phyloP scores from a whole-genome alignment of 2,329 filamentous ascomycete species.

The Alternaria sp. region DNA sequence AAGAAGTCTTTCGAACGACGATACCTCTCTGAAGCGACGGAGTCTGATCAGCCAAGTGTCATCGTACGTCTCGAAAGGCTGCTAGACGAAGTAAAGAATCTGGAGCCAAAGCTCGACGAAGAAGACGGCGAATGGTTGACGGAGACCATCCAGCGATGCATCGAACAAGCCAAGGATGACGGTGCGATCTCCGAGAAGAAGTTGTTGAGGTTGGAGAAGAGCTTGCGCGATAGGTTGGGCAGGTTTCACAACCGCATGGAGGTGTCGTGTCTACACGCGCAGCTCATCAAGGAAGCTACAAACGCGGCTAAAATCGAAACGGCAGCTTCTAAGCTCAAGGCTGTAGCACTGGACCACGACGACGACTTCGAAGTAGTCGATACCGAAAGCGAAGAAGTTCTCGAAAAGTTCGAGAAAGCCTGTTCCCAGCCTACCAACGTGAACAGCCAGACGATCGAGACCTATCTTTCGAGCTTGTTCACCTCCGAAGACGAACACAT shows the following conservation, averaged over 20 bases:
- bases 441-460: conserved; percentile 24
- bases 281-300: conserved; percentile 54
- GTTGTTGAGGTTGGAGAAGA: conserved; percentile 56
- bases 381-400: conserved; percentile 61
- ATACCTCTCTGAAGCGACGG: conserved; percentile 47
- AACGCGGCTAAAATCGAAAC: conserved; percentile 31
- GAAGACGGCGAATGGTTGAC: conserved; percentile 31
- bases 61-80: conserved; percentile 23
- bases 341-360: conserved; percentile 25
- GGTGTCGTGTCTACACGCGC: conserved; percentile 63
- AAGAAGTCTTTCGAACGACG: conserved; percentile 57
- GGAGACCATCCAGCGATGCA: conserved; percentile 58
- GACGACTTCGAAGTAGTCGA: conserved; percentile 58
- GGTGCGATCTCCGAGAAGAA: conserved; percentile 58
- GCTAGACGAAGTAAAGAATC: conserved; percentile 46
- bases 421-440: conserved; percentile 23
- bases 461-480: conserved; percentile 28
- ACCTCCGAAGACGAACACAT: conserved; percentile 6
- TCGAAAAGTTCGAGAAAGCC: conserved; percentile 46
- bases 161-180: conserved; percentile 62
- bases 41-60: not conserved
- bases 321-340: conserved; percentile 20
- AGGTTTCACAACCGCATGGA: conserved; percentile 62
- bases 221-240: conserved; percentile 56
- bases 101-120: conserved; percentile 41